phyloP scores from a whole-genome alignment of 345 rosid genomes.

The Rubroshorea leprosula region DNA sequence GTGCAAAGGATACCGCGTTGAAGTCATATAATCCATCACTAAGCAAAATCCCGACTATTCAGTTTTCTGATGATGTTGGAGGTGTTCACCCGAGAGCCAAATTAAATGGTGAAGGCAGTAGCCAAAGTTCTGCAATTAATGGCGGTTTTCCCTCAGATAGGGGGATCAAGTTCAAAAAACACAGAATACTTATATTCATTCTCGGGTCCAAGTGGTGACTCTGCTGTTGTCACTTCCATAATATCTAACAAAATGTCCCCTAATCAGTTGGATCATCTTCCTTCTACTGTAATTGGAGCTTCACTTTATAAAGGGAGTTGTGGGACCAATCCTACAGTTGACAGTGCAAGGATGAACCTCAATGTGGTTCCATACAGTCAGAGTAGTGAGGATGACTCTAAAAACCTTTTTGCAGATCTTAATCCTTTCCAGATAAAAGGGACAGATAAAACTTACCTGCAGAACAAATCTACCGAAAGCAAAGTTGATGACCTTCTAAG shows the following conservation, averaged over 20 bases:
- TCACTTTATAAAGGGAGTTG: constrained; percentile 52
- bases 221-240: constrained; percentile 53
- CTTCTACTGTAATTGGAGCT: constrained; percentile 41
- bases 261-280: constrained; percentile 48
- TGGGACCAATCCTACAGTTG: constrained; percentile 49
- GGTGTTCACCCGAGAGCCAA: constrained; percentile 35
- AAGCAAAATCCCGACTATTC: constrained; percentile 38
- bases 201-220: constrained; percentile 25
- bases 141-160: constrained; percentile 29
- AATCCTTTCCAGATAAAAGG: constrained; percentile 69
- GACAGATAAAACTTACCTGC: constrained; percentile 52
- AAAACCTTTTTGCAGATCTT: constrained; percentile 85
- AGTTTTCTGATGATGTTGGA: constrained; percentile 40
- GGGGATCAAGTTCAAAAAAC: constrained; percentile 31
- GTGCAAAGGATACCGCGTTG: constrained; percentile 47
- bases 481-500: constrained; percentile 53
- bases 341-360: constrained; percentile 57
- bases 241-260: constrained; percentile 32
- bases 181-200: constrained; percentile 32
- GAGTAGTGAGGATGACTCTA: constrained; percentile 60
- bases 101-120: constrained; percentile 62
- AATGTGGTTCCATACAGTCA: constrained; percentile 70
- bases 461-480: constrained; percentile 46
- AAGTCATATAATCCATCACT: constrained; percentile 43
- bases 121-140: constrained; percentile 38